Base-by-base conservation (phyloP, 2,329 filamentous ascomycete species). In the Apiospora aurea region DNA sequence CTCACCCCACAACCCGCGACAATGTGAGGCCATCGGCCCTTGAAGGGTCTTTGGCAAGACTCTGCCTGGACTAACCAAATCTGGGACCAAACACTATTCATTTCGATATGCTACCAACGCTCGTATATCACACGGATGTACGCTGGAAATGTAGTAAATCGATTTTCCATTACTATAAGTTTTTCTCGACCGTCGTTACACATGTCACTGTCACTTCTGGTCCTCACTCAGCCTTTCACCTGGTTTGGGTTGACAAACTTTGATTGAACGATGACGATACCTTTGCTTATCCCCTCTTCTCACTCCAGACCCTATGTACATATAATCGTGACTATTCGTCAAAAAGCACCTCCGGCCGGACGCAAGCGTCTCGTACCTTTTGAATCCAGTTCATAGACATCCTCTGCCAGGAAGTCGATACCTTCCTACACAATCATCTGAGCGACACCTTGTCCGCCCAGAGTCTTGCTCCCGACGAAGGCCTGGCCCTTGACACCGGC, bases 401-500 rank as follows among this genome's bases (percentile, higher is more conserved):
- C 34, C 34, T 64, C 34, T n/a, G 57, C 34, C 21, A 64, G 57
- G 18, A 4, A 18, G 41, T 41, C 57, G 41, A 41, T 18, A 41
- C 41, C 34, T 41, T 16, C 77, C 85, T 87, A 97, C 80, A 98
- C 95, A 84, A 98, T 98, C 96, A 98, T 98, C 87, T 98, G 95
- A 74, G 95, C 96, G 77, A 98, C 93, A 70, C 96, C 96, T 76
- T 94, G 92, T 70, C 96, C 96, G 76, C 96, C 96, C 70, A 99
- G 88, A 21, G 96, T 98, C 90, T 98, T 98, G 88, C 95, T 98
- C 73, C 93, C 93, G 76, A 95, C 91, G 83, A 97, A 97, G 47
- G 90, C 92, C 85, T 97, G 94, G 73, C 93, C 92, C 87, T 94
- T 96, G 82, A 96, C 74, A 53, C 88, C 94, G 18, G 94, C 94